phyloP scores from a whole-genome alignment of 2,329 filamentous ascomycete species.

The Didymella exigua region DNA sequence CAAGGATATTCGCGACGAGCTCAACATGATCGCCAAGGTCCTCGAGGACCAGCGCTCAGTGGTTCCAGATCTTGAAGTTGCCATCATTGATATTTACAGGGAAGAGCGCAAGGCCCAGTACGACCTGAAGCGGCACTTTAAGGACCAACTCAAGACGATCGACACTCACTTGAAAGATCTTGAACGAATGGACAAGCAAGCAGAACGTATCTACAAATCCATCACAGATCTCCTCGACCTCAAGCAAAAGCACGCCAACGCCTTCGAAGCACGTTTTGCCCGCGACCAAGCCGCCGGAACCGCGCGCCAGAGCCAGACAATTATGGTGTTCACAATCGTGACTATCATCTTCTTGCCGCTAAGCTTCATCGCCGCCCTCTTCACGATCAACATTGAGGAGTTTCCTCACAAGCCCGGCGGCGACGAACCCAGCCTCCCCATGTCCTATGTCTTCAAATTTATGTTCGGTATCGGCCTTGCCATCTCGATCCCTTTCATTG shows the following conservation, averaged over 20 bases:
- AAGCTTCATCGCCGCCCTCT: slow-evolving; percentile 62
- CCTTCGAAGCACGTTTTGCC: slow-evolving; percentile 67
- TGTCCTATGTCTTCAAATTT: slow-evolving; percentile 61
- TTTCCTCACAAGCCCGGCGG: slow-evolving; percentile 49
- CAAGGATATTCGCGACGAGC: slow-evolving; percentile 71
- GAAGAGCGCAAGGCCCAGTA: slow-evolving; percentile 47
- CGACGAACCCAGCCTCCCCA: slow-evolving; percentile 46
- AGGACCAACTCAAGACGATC: slow-evolving; percentile 63
- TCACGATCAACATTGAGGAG: slow-evolving; percentile 60
- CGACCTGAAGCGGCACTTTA: slow-evolving; percentile 61
- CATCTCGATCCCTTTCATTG: slow-evolving; percentile 58
- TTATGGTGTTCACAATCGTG: slow-evolving; percentile 65
- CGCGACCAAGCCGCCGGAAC: slow-evolving; percentile 67
- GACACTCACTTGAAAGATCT: slow-evolving; percentile 65
- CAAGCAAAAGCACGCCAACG: slow-evolving; percentile 73
- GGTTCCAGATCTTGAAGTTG: slow-evolving; percentile 54
- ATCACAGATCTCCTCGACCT: slow-evolving; percentile 69
- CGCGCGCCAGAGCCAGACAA: slow-evolving; percentile 61
- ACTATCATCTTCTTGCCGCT: slow-evolving; percentile 64
- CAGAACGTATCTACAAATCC: slow-evolving; percentile 63
- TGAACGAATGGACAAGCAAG: slow-evolving; percentile 68
- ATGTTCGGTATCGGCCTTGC: slow-evolving; percentile 62
- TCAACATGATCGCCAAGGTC: slow-evolving; percentile 65
- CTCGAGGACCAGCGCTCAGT: slow-evolving; percentile 58
- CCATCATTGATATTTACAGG: slow-evolving; percentile 49